Evolutionary conservation across 2,329 filamentous ascomycete genomes (phyloP).

Genomic region (Clonostachys rhizophaga): DNA sequence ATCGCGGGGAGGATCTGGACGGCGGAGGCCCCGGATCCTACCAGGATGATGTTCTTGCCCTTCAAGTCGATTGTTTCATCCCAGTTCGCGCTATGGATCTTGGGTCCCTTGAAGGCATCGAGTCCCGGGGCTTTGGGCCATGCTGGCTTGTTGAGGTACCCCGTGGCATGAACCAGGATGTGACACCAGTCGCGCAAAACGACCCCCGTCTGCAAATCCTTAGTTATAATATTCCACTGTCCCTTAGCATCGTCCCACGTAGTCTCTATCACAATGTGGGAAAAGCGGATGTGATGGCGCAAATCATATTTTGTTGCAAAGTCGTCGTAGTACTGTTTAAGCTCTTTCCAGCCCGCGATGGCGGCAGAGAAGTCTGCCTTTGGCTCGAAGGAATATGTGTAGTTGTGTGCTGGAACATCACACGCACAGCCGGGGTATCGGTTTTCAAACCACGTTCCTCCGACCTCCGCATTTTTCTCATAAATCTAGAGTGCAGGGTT

Average conservation of each 20-base stretch:
- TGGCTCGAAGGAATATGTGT: conserved; percentile 6
- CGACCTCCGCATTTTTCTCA: conserved; percentile 50
- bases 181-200: conserved; percentile 20
- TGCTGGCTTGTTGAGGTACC: conserved; percentile 43
- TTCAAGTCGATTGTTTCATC: conserved; percentile 26
- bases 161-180: conserved; percentile 41
- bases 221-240: conserved; percentile 28
- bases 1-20: conserved; percentile 49
- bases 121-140: conserved; percentile 45
- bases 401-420: conserved; percentile 15
- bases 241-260: conserved; percentile 37
- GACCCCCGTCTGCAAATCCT: background rate
- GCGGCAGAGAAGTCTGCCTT: conserved; percentile 45
- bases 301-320: conserved; percentile 44
- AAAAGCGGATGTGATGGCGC: conserved; percentile 33
- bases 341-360: conserved; percentile 49
- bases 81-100: conserved; percentile 44
- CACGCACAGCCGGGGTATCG: conserved; percentile 53
- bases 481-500: conserved; percentile 27
- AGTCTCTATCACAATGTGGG: conserved; percentile 33
- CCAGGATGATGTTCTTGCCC: conserved; percentile 46
- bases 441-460: conserved; percentile 57
- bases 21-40: conserved; percentile 52
- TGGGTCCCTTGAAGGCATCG: conserved; percentile 36
- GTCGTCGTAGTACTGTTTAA: conserved; percentile 44